Percentiles rank a stretch among this genome's conserved stretches.
These are phyloP conservation scores for Phytophthora cajani DNA, from an alignment of 352 stramenopile genomes.

Conservation along the genomic window DNA sequence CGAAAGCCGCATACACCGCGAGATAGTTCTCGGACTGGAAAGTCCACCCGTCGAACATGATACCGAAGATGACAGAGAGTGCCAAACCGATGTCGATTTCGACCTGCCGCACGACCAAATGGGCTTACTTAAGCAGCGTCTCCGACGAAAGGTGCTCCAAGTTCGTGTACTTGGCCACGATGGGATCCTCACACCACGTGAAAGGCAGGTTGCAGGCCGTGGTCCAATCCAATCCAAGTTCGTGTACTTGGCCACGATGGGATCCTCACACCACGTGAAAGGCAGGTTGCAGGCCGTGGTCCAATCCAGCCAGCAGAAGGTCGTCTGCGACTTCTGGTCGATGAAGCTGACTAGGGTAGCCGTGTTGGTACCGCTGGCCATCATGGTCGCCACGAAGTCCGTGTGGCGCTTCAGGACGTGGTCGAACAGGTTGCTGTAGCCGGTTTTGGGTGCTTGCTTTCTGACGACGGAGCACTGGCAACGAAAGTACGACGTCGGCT, in stretches of 20 bases:
- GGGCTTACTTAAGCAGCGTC: conserved; percentile 4
- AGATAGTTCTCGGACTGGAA: background rate
- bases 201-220: too few species aligned
- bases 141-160: conserved; percentile 1
- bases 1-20: conserved; percentile 5
- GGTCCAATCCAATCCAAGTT: too few species aligned
- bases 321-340: conserved; percentile 5
- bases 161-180: too few species aligned
- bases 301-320: conserved; percentile 7
- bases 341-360: conserved; percentile 4
- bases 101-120: conserved; percentile 4
- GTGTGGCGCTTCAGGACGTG: conserved; percentile 6
- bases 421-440: conserved; percentile 14
- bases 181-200: too few species aligned
- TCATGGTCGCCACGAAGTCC: conserved; percentile 7
- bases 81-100: conserved; percentile 3
- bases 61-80: too few species aligned
- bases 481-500: conserved; percentile 9
- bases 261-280: conserved; percentile 4
- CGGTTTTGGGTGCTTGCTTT: conserved; percentile 10
- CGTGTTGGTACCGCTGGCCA: conserved; percentile 4
- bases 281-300: background rate
- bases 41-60: too few species aligned
- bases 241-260: conserved; percentile 4
- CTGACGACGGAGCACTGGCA: conserved; percentile 11